Conservation (phyloP, 129 eudicot genomes). For the Apium graveolens region DNA sequence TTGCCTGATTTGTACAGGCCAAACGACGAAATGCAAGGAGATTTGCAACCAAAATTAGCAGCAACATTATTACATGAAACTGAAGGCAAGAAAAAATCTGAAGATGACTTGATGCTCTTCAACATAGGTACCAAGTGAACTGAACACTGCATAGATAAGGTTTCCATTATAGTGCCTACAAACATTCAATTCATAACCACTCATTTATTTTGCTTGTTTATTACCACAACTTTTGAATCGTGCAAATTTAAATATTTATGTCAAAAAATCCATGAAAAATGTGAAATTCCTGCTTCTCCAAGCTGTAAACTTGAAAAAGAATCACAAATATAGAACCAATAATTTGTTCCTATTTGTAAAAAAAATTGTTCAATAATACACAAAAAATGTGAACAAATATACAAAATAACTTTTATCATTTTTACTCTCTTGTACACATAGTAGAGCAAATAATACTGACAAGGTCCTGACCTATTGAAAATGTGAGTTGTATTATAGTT, state of each 20-base stretch:
- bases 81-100: not conserved
- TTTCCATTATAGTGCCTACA: not conserved
- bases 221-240: not conserved
- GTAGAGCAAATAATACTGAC: too few species aligned
- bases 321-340: not conserved
- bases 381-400: too few species aligned
- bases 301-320: not conserved
- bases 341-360: too few species aligned
- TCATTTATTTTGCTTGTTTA: not conserved
- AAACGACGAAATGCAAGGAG: not conserved
- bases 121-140: constrained; percentile 7
- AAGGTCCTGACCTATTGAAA: too few species aligned
- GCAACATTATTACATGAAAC: not conserved
- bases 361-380: too few species aligned
- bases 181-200: not conserved
- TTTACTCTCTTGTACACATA: too few species aligned
- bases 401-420: too few species aligned
- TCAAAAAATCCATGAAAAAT: not conserved
- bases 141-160: constrained; percentile 5
- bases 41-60: not conserved
- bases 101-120: not conserved
- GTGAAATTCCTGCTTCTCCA: not conserved
- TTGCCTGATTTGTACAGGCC: not conserved
- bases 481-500: too few species aligned
- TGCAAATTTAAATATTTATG: not conserved